These are phyloP conservation scores for Umbellularia californica DNA, from an alignment of 164 flowering plant species.

Conservation along the genomic window DNA sequence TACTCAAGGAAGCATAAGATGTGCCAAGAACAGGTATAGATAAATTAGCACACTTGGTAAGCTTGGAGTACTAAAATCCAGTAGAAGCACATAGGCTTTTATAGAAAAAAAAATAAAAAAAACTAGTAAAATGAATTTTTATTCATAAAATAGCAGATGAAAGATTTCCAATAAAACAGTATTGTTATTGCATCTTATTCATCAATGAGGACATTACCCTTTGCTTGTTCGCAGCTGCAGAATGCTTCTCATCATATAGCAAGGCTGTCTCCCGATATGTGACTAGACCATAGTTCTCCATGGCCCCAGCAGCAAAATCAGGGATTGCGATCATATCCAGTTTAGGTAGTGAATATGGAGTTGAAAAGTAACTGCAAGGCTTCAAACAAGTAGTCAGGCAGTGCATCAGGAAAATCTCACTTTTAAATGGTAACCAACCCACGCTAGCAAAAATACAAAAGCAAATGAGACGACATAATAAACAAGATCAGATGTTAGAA, in stretches of 20 bases:
- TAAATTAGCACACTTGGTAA: too few species aligned
- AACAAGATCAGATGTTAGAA: background rate
- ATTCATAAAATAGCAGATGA: background rate
- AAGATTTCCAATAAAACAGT: background rate
- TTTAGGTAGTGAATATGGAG: conserved; percentile 87
- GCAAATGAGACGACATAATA: too few species aligned
- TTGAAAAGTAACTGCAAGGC: conserved; percentile 66
- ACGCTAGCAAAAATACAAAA: too few species aligned
- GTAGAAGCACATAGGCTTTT: background rate
- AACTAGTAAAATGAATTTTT: background rate
- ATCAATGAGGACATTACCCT: conserved; percentile 40
- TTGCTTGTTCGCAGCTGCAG: conserved; percentile 91
- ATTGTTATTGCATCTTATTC: background rate
- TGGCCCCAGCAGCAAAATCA: conserved; percentile 99
- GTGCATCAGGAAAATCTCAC: background rate
- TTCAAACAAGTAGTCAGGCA: conserved; percentile 6
- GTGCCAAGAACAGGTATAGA: background rate
- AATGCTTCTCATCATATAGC: conserved; percentile 87
- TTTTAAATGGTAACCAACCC: background rate
- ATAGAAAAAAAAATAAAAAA: background rate
- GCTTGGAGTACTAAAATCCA: background rate
- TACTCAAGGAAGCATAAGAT: background rate
- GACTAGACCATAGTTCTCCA: conserved; percentile 98
- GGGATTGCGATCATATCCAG: conserved; percentile 97
- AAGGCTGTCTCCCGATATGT: conserved; percentile 90